Percentiles rank a stretch among this genome's conserved stretches.
These are phyloP conservation scores for Geotrichum carabidarum DNA, from an alignment of 1,139 yeast genomes.

Conservation along the genomic window DNA sequence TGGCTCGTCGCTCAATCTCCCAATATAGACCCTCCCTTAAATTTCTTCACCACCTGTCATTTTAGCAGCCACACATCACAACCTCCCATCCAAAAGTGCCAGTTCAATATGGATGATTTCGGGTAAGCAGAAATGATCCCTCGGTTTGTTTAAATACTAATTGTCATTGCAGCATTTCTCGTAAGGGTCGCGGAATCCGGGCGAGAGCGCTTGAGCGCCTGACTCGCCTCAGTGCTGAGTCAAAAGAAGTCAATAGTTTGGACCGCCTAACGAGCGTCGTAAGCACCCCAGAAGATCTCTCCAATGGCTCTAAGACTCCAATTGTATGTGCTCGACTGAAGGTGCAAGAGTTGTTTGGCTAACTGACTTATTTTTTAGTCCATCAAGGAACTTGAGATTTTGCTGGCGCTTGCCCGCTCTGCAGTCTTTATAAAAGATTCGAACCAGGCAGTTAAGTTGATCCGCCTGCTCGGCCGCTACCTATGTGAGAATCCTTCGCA, in stretches of 20 bases:
- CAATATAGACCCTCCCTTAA: neutral
- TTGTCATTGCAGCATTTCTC: conserved; percentile 26
- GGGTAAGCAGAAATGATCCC: conserved; percentile 26
- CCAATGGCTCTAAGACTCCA: conserved; percentile 19
- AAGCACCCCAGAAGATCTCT: conserved; percentile 24
- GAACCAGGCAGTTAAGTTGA: conserved; percentile 49
- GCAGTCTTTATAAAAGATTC: conserved; percentile 42
- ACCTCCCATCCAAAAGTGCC: neutral
- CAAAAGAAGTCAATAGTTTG: conserved; percentile 22
- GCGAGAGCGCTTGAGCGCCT: conserved; percentile 55
- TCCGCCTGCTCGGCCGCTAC: conserved; percentile 53
- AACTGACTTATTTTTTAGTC: conserved; percentile 22
- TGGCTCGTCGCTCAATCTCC: too few species aligned
- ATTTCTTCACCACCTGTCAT: conserved; percentile 1
- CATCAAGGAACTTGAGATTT: conserved; percentile 61
- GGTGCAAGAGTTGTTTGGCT: conserved; percentile 1
- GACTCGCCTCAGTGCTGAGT: conserved; percentile 39
- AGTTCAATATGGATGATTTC: conserved; percentile 30
- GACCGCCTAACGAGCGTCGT: conserved; percentile 26
- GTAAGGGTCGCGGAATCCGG: conserved; percentile 41
- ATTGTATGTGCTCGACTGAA: conserved; percentile 24
- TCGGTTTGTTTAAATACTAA: too few species aligned
- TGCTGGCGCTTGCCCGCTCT: conserved; percentile 61
- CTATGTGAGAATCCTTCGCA: conserved; percentile 58
- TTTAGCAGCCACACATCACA: neutral